Evolutionary conservation across 176 grass and related monocot genomes (phyloP), one percentile per base, ranked within the genome.

Genomic region (Raddia guianensis): DNA sequence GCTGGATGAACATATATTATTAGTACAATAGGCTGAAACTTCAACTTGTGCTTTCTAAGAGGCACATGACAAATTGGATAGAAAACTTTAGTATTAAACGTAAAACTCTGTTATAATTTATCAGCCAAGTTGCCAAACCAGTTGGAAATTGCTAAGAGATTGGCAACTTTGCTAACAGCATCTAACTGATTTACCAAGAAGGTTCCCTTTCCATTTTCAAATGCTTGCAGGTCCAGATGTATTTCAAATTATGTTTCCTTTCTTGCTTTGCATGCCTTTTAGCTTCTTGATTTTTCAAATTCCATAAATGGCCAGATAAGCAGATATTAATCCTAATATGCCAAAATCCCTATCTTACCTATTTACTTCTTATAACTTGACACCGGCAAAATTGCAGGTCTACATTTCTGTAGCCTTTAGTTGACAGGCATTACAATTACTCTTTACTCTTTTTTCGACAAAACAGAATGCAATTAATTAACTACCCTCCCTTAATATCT

Each of bases 371-470:
- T n/a, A 9, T 80, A 88, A 34, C 50, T 76, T 77, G 68, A 59
- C 16, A 74, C 32, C 46, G 44, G 34, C 72, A 89, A 80, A 81
- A 89, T 48, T 79, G 74, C 32, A 67, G n/a, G 42, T 83, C 60
- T 49, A 50, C n/a, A 49, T 62, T 71, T 69, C 42, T 45, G 13
- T 70, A 77, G 42, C 43, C 56, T 76, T 78, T 45, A 65, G 66
- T 77, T 48, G 27, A 63, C 14, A 82, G 27, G 55, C 70, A 80
- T 75, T 80, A 43, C 70, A 75, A 40, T 21, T 51, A 60, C 62
- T 74, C 72, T 69, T 69, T 71, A 68, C 19, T 33, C 49, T 18
- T 72, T 72, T 58, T 89, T 50, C 32, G 71, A 72, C 13, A 81
- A 57, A 72, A 77, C 66, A 81, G 33, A 33, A 76, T 65, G 69